Percentiles rank a stretch among this genome's conserved stretches.
phyloP scores from a whole-genome alignment of 805 yeast species.

The Pichia heedii region DNA sequence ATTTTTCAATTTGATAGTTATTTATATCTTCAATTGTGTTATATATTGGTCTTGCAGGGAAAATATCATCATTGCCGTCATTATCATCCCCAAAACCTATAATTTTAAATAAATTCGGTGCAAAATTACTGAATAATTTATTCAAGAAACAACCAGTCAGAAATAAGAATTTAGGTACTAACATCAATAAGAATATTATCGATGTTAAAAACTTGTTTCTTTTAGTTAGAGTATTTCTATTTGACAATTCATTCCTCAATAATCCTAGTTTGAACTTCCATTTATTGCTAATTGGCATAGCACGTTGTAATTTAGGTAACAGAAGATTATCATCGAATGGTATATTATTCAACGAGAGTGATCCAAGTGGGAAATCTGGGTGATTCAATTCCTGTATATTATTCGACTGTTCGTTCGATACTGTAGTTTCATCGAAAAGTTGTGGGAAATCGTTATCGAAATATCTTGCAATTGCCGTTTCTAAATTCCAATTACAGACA shows the following conservation, averaged over 20 bases:
- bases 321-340: slow-evolving; percentile 3
- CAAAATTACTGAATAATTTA: slow-evolving; percentile 25
- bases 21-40: slow-evolving; percentile 13
- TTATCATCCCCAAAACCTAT: slow-evolving; percentile 20
- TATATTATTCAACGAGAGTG: neutral
- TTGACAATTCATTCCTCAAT: neutral
- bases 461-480: slow-evolving; percentile 49
- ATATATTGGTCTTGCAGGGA: slow-evolving; percentile 25
- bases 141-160: slow-evolving; percentile 31
- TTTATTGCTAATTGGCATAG: slow-evolving; percentile 26
- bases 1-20: slow-evolving; percentile 11
- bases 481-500: slow-evolving; percentile 52
- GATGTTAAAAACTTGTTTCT: slow-evolving; percentile 23
- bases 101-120: slow-evolving; percentile 26
- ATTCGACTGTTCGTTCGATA: too few species aligned
- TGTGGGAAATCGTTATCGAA: slow-evolving; percentile 47
- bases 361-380: neutral
- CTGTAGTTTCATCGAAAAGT: slow-evolving; percentile 11
- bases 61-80: slow-evolving; percentile 18
- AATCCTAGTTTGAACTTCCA: slow-evolving; percentile 30
- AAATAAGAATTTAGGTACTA: slow-evolving; percentile 43
- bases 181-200: slow-evolving; percentile 40
- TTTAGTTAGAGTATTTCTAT: neutral
- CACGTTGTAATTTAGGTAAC: slow-evolving; percentile 29
- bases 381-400: too few species aligned